Evolutionary conservation across 805 yeast genomes (phyloP).

Genomic region (Barnettozyma pratensis): DNA sequence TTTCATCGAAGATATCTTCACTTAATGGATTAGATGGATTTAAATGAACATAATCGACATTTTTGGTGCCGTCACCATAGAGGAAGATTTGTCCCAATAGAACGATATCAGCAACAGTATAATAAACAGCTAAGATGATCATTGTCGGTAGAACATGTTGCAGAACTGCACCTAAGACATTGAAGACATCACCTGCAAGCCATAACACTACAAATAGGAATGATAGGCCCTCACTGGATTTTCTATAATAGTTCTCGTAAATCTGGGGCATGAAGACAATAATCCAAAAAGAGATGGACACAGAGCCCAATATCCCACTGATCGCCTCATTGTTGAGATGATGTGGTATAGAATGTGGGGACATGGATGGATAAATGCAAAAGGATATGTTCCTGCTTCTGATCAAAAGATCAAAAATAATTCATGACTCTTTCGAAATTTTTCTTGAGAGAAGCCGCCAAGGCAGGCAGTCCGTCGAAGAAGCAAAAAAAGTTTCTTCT

Average conservation of each 20-base stretch:
- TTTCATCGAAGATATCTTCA: conserved; percentile 66
- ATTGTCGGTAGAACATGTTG: conserved; percentile 93
- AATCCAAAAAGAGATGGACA: conserved; percentile 96
- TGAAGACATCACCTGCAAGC: conserved; percentile 92
- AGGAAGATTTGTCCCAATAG: conserved; percentile 77
- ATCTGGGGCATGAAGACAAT: conserved; percentile 97
- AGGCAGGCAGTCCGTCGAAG: background rate
- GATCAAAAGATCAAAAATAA: too few species aligned
- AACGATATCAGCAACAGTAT: conserved; percentile 85
- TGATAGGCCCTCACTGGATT: conserved; percentile 87
- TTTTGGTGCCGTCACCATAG: conserved; percentile 57
- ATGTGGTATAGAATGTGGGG: background rate
- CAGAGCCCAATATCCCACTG: conserved; percentile 43
- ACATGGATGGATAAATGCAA: background rate
- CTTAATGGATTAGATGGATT: conserved; percentile 85
- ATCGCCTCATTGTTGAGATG: conserved; percentile 22
- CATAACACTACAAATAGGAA: conserved; percentile 81
- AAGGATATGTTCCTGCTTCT: too few species aligned
- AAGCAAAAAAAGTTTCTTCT: background rate
- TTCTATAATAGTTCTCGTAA: conserved; percentile 81
- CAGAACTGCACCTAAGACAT: conserved; percentile 82
- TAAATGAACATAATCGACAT: conserved; percentile 69
- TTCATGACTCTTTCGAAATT: too few species aligned
- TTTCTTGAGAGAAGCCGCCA: background rate
- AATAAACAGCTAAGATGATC: conserved; percentile 88